Evolutionary conservation across 371 early-diverging fungal genomes (phyloP).

Genomic region (Mucor piriformis): DNA sequence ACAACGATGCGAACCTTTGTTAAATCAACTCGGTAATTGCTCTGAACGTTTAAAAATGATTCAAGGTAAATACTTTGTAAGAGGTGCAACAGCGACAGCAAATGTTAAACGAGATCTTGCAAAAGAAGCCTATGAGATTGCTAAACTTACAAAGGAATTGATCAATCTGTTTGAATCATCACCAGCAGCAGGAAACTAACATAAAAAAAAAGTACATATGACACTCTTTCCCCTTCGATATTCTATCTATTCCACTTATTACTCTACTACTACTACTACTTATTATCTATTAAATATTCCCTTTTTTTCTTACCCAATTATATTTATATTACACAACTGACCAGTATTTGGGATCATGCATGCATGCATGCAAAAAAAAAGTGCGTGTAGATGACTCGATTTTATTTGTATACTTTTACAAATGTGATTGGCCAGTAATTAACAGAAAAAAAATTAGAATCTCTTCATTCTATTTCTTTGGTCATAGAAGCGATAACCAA

Average conservation of each 20-base stretch:
- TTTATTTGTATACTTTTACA: slow-evolving; percentile 19
- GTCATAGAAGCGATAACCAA: slow-evolving; percentile 63
- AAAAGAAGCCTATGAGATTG: slow-evolving; percentile 89
- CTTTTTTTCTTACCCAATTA: too few relatives aligned
- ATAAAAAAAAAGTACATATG: not conserved
- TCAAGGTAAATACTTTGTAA: slow-evolving; percentile 9
- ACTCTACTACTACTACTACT: too few relatives aligned
- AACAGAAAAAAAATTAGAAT: slow-evolving; percentile 37
- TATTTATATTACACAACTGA: too few relatives aligned
- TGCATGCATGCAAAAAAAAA: too few relatives aligned
- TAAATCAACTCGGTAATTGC: slow-evolving; percentile 51
- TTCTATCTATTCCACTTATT: too few relatives aligned
- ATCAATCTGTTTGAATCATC: slow-evolving; percentile 51
- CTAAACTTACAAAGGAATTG: slow-evolving; percentile 80
- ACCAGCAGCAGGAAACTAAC: too few relatives aligned
- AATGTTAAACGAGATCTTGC: slow-evolving; percentile 86
- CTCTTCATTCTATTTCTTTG: slow-evolving; percentile 68
- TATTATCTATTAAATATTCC: too few relatives aligned
- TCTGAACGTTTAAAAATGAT: slow-evolving; percentile 14
- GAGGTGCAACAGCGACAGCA: slow-evolving; percentile 42
- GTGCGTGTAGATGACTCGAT: not conserved
- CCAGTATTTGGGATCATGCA: too few relatives aligned
- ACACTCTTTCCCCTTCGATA: too few relatives aligned
- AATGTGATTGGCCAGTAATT: slow-evolving; percentile 12
- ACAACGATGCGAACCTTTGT: slow-evolving; percentile 52